Conservation (phyloP, 768 basidiomycete species). For the Naematelia aurantialba region DNA sequence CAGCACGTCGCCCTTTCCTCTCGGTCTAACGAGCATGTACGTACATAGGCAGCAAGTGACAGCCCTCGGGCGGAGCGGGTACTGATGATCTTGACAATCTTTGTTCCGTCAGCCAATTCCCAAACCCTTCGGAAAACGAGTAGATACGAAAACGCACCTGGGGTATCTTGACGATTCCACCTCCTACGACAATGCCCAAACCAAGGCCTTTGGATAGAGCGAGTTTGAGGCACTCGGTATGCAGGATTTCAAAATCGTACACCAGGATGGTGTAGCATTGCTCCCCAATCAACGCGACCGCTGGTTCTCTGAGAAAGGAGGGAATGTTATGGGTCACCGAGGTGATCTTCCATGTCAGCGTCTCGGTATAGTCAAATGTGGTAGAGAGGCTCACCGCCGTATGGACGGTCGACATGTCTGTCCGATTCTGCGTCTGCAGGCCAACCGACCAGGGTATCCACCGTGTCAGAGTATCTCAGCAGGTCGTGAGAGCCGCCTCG, state of each 20-base stretch:
- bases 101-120: slow-evolving; percentile 3
- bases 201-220: slow-evolving; percentile 88
- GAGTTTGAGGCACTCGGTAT: slow-evolving; percentile 83
- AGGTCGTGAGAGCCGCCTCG: too few relatives aligned
- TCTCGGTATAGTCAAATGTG: neutral
- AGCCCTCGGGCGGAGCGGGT: slow-evolving; percentile 74
- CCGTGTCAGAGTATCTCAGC: too few relatives aligned
- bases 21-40: slow-evolving; percentile 5
- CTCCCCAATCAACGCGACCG: slow-evolving; percentile 77
- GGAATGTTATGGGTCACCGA: slow-evolving; percentile 75
- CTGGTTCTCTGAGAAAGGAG: slow-evolving; percentile 74
- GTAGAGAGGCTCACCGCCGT: slow-evolving; percentile 12
- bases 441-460: too few relatives aligned
- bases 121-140: neutral
- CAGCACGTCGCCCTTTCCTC: neutral
- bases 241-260: slow-evolving; percentile 71
- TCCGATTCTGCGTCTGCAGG: neutral
- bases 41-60: slow-evolving; percentile 73
- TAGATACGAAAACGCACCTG: slow-evolving; percentile 58
- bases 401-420: slow-evolving; percentile 12
- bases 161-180: slow-evolving; percentile 92
- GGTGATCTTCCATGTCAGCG: slow-evolving; percentile 29
- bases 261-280: slow-evolving; percentile 87
- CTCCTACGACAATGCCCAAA: slow-evolving; percentile 82
- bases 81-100: slow-evolving; percentile 45